phyloP scores from a whole-genome alignment of 768 basidiomycete species.

The Tephrocybe sp. region DNA sequence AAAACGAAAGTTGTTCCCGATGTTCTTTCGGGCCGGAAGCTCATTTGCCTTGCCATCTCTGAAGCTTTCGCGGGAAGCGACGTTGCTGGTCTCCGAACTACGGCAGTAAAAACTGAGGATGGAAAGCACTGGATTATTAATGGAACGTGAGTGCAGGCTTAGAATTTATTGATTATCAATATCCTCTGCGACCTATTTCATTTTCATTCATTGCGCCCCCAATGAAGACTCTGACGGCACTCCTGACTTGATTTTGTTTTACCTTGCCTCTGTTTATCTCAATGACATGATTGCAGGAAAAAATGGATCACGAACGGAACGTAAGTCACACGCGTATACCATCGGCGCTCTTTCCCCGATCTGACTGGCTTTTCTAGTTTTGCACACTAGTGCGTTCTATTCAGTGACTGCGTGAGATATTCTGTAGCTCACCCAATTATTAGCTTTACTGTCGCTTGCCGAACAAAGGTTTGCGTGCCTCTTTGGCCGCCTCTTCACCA shows the following conservation, averaged over 20 bases:
- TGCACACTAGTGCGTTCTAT: conserved; percentile 37
- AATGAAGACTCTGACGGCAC: background rate
- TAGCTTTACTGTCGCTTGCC: conserved; percentile 68
- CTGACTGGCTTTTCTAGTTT: conserved; percentile 25
- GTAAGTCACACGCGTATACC: conserved; percentile 29
- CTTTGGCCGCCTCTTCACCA: background rate
- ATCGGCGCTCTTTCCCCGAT: background rate
- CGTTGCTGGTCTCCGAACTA: conserved; percentile 70
- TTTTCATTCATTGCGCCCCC: background rate
- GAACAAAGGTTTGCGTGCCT: conserved; percentile 39
- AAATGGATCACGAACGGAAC: conserved; percentile 84
- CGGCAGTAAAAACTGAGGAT: conserved; percentile 74
- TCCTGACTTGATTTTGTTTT: background rate
- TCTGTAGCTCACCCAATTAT: background rate
- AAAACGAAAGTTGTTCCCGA: conserved; percentile 58
- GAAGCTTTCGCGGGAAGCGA: conserved; percentile 89
- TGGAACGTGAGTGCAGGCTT: conserved; percentile 38
- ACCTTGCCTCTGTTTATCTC: background rate
- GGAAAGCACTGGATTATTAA: conserved; percentile 82
- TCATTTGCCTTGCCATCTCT: conserved; percentile 82
- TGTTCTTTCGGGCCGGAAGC: conserved; percentile 69
- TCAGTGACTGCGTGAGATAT: background rate
- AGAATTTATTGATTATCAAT: conserved; percentile 2
- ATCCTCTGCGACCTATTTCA: conserved; percentile 7
- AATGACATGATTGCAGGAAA: conserved; percentile 47